phyloP scores from a whole-genome alignment of 805 yeast genomes.

The Suhomyces prunicola region DNA sequence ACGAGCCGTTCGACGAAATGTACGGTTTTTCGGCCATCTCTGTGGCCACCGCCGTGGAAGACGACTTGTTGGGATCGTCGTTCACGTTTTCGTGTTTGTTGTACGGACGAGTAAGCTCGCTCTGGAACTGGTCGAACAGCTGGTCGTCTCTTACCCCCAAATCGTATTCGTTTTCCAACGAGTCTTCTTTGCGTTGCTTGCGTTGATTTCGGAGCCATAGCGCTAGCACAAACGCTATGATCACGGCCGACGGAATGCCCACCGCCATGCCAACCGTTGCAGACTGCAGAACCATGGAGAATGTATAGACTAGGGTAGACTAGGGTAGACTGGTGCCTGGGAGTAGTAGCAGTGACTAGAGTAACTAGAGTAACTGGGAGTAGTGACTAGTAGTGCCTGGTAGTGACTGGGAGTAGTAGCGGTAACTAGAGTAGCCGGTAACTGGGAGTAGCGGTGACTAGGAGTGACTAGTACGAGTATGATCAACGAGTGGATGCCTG shows the following conservation, averaged over 20 bases:
- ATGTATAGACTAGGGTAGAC: no score
- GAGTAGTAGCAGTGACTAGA: no score
- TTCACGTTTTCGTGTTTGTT: neutral
- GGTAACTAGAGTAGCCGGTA: no score
- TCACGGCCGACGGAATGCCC: constrained; percentile 36
- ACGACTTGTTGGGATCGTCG: constrained; percentile 10
- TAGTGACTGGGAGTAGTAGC: no score
- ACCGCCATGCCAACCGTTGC: constrained; percentile 42
- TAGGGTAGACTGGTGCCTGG: no score
- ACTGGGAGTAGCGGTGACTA: neutral
- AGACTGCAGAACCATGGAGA: neutral
- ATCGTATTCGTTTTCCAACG: constrained; percentile 25
- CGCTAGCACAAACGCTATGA: constrained; percentile 19
- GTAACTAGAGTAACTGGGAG: no score
- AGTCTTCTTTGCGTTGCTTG: constrained; percentile 32
- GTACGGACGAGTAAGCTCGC: constrained; percentile 31
- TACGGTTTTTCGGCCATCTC: constrained; percentile 8
- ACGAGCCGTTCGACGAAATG: constrained; percentile 6
- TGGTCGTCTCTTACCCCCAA: constrained; percentile 36
- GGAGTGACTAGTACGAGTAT: neutral
- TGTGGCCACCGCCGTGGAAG: constrained; percentile 5
- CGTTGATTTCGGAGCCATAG: constrained; percentile 32
- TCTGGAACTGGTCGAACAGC: constrained; percentile 34
- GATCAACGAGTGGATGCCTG: no score
- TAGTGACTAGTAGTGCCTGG: no score